Conservation (phyloP, 345 rosid species). For the Moringa oleifera region DNA sequence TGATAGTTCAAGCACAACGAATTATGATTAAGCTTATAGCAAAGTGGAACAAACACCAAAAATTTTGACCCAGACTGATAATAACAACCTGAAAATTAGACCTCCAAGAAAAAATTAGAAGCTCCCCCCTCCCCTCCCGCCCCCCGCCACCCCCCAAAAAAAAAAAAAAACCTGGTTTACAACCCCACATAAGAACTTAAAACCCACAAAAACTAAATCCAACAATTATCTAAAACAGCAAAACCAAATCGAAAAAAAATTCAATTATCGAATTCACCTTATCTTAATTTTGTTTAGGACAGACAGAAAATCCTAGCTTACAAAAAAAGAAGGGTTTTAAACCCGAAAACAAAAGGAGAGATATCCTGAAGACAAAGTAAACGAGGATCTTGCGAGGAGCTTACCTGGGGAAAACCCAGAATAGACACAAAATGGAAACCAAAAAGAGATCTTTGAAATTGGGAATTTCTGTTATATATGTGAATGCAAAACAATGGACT, state of each 20-base stretch:
- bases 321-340: not conserved
- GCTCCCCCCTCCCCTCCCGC: no score
- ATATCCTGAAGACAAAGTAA: not conserved
- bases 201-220: not conserved
- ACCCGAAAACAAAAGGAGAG: not conserved
- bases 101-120: no score
- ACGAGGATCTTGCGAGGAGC: constrained; percentile 8
- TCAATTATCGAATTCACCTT: not conserved
- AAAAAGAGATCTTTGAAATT: not conserved
- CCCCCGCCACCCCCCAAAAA: no score
- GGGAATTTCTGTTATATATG: not conserved
- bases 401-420: constrained; percentile 5
- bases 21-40: no score
- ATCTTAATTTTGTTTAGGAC: not conserved
- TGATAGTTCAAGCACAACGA: no score
- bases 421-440: constrained; percentile 7
- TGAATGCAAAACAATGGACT: not conserved
- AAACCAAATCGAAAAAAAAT: not conserved
- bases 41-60: no score
- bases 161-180: no score
- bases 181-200: no score
- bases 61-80: no score
- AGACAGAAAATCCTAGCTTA: constrained; percentile 1
- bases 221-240: not conserved
- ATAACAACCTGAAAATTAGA: no score